Base-by-base conservation (phyloP, 139 green algal species). In the Closterium sp. region DNA sequence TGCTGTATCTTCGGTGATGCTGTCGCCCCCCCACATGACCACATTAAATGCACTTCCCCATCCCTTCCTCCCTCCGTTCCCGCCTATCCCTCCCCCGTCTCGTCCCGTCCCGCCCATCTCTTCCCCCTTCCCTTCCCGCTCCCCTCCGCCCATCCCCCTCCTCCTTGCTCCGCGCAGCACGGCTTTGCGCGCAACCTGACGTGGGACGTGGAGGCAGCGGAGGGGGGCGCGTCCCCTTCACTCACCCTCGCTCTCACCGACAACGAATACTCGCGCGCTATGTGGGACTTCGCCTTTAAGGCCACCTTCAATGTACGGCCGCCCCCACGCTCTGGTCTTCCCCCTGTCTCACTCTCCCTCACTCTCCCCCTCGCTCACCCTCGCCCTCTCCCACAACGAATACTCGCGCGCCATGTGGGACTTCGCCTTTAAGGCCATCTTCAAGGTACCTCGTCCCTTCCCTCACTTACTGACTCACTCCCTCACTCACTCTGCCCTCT, bases 151-250 rank as follows among this genome's bases (percentile, higher is more conserved):
- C 32, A 38, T 3, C 2, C 3, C 32, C 3, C 32, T 13, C 62
- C 62, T 0, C 62, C 62, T 4, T 79, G 62, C 62, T 5, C 62
- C 17, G 11, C 91, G 90, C 94, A 96, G 92, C 98, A 99, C 95
- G 98, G 98, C 31, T 99, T 99, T 96, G 98, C 98, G 0, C 97
- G 98, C 92, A 99, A 99, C 96, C 86, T 97, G 30, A 96, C 98
- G 89, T 99, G 98, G 98, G 87, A 92, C 70, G 91, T 96, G 22
- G 94, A 93, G 21, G 96, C 94, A 86, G 97, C 97, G 0, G 97
- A 99, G 38, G 62, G n/a, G 29, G 89, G 89, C 13, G 87, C 93
- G 11, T 97, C 98, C 86, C 97, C 97, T 29, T 89, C 38, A n/a
- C 93, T 98, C 50, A 96, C 98, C 95, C 95, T 99, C 85, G 94